Evolutionary conservation across 768 basidiomycete species (phyloP).

Genomic region (Hebeloma cylindrosporum): DNA sequence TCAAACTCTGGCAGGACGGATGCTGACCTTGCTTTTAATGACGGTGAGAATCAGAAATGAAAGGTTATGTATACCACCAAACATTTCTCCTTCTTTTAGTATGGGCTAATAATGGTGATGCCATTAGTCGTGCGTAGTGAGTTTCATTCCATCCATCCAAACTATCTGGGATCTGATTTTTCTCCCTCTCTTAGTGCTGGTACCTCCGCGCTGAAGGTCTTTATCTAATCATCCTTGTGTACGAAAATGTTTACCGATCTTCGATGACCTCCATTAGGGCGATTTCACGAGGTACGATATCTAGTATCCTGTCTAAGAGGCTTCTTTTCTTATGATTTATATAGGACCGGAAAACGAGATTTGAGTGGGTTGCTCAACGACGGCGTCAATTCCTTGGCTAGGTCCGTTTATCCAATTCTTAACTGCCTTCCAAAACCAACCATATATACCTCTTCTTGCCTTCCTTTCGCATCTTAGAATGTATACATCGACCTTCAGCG

Average conservation of each 20-base stretch:
- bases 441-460: not conserved
- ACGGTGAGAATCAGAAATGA: conserved; percentile 61
- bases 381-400: conserved; percentile 90
- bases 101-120: conserved; percentile 99
- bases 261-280: conserved; percentile 46
- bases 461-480: too few relatives aligned
- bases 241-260: conserved; percentile 6
- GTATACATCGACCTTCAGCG: conserved; percentile 87
- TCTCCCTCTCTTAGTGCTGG: conserved; percentile 65
- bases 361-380: conserved; percentile 90
- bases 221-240: not conserved
- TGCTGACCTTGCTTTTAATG: conserved; percentile 76
- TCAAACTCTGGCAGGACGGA: conserved; percentile 53
- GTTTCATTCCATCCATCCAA: conserved; percentile 21
- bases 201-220: conserved; percentile 91
- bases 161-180: not conserved
- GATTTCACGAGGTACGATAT: conserved; percentile 78
- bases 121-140: conserved; percentile 86
- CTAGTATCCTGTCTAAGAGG: not conserved
- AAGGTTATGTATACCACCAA: too few relatives aligned
- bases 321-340: conserved; percentile 1
- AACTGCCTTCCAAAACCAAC: conserved; percentile 4
- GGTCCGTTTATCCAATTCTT: conserved; percentile 38
- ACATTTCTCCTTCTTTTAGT: conserved; percentile 46
- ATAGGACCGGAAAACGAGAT: conserved; percentile 94